Evolutionary conservation across 306 rosid genomes (phyloP), one percentile per base, ranked within the genome.

Genomic region (Rubus parviflorus): DNA sequence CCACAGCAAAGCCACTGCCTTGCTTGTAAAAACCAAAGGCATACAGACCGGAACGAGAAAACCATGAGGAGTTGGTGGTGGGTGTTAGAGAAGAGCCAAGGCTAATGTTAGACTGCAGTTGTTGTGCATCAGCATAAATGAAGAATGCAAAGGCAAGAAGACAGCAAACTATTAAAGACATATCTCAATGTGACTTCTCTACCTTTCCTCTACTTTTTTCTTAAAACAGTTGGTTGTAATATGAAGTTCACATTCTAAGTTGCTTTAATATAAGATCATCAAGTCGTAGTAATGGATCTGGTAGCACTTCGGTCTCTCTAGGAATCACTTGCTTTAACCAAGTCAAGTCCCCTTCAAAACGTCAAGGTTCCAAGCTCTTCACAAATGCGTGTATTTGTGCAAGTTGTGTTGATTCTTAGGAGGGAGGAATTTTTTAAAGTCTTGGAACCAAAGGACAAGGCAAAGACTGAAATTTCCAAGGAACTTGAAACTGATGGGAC

Each of bases 1-100:
- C 77, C 15, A 78, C 74, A 16, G 53, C 49, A 47, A 68, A 83
- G 74, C 83, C 83, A 25, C 63, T 47, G 20, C 57, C 70, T 75
- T 79, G 25, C 62, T 46, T 3, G 72, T 62, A 64, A 51, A 83
- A 83, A 14, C 86, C 83, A 40, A 83, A 83, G 75, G 83, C 86
- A 57, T 60, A 79, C 16, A 79, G 70, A 45, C 83, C 78, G 37
- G 83, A 83, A 13, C 40, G 45, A 61, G 83, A 83, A 22, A 20
- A 12, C 86, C 86, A 82, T 17, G 80, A 25, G 45, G 82, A 65
- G 72, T 72, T 72, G 19, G 45, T 49, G 10, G 37, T 43, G 9
- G 64, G 78, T 46, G 70, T 62, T 30, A 71, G 56, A 42, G 77
- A 77, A 76, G 81, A 76, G 58, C 53, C 77, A n/a, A 1, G 64